A percentile compares a stretch with the other conserved stretches of the same genome.
These are phyloP conservation scores for Zygnema cylindricum DNA, from an alignment of 139 green algal species.

Conservation along the genomic window DNA sequence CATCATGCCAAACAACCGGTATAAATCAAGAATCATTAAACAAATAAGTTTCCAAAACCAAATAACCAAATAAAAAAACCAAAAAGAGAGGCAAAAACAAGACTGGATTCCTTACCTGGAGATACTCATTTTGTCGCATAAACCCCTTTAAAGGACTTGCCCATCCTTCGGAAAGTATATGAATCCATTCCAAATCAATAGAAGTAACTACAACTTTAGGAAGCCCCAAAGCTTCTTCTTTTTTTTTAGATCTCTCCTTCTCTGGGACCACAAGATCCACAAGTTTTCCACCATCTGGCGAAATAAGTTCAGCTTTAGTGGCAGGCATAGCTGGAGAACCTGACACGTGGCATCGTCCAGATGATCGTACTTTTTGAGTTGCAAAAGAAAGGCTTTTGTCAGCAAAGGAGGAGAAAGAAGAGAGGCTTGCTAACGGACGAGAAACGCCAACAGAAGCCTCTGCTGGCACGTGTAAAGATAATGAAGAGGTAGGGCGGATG, in stretches of 20 bases:
- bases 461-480: too few species aligned
- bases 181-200: conserved; percentile 58
- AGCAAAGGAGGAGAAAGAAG: too few species aligned
- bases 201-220: conserved; percentile 17
- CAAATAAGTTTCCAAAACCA: too few species aligned
- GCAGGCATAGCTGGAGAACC: neutral
- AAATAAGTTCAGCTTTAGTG: conserved; percentile 29
- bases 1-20: too few species aligned
- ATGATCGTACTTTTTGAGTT: too few species aligned
- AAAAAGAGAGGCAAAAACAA: too few species aligned
- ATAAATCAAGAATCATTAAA: too few species aligned
- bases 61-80: too few species aligned
- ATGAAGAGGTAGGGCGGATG: too few species aligned
- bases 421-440: too few species aligned
- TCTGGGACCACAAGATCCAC: conserved; percentile 52
- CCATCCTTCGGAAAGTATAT: conserved; percentile 50
- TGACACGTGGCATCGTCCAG: neutral
- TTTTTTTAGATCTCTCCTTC: conserved; percentile 33
- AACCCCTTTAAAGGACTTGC: conserved; percentile 49
- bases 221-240: conserved; percentile 27
- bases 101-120: neutral
- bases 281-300: conserved; percentile 43
- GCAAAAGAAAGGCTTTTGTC: too few species aligned
- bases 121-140: conserved; percentile 53
- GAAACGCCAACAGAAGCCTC: too few species aligned